Base-by-base conservation (phyloP, 306 rosid genomes). In the Coriaria nepalensis region DNA sequence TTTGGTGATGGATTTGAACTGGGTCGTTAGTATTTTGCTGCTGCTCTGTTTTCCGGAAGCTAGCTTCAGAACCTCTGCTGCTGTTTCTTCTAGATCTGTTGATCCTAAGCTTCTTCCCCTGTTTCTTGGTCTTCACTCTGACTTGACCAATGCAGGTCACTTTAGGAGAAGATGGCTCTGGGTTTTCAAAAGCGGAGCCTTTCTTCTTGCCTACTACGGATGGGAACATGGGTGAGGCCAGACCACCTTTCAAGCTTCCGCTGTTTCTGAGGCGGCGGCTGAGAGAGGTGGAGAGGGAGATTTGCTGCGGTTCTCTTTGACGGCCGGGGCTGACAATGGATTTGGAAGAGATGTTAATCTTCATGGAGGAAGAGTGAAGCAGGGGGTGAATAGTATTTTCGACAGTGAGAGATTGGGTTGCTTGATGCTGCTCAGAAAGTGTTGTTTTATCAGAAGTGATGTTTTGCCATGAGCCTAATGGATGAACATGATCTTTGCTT, bases 81-180 rank as follows among this genome's bases (percentile, higher is more conserved):
- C 29, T 20, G 29, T 20, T 20, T 20, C 29, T 20, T 20, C 29
- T 20, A 20, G 29, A 20, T 20, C 29, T 20, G 29, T 20, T 20
- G 29, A 20, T 54, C 51, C 93, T 76, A 62, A 87, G 73, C 65
- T 78, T 87, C 79, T 76, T 87, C 50, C 96, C 93, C 29, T 84
- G 95, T 43, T 79, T 84, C 78, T 80, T 90, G 8, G 94, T 84
- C 62, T 82, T 81, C 40, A 90, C 98, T 40, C 98, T 77, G 47
- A 84, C 95, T 45, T 84, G 98, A 0, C 98, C 98, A 57, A 90
- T 90, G 39, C 98, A 90, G 1, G 98, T 90, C 0, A 90, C 98
- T 40, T 90, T 90, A 0, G 98, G 98, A 6, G 98, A 90, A 4
- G 98, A 84, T 0, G 98, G 98, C 37, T 90, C 98, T 9, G 95